Percentiles rank a stretch among this genome's conserved stretches.
Evolutionary conservation across 768 basidiomycete species (phyloP).

Genomic region (Auriscalpium microsporum): DNA sequence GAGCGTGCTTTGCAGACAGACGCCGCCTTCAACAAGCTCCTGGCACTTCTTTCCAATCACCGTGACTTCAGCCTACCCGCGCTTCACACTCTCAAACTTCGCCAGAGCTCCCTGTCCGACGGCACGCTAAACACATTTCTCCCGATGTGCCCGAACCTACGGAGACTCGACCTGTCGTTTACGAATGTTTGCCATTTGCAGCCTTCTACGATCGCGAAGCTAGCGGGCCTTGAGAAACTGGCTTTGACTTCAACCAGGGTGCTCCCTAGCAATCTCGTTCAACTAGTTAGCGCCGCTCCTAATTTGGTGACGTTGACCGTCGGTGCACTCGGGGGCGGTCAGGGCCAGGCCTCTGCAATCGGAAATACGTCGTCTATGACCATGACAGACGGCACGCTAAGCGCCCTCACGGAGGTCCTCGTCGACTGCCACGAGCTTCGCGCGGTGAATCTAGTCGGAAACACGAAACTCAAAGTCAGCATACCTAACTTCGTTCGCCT

Average conservation of each 20-base stretch:
- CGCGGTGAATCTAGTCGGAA: constrained; percentile 53
- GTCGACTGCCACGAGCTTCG: constrained; percentile 32
- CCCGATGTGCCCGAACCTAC: constrained; percentile 39
- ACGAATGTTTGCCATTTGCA: constrained; percentile 40
- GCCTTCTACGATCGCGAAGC: constrained; percentile 1
- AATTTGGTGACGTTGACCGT: constrained; percentile 42
- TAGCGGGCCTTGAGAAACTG: constrained; percentile 46
- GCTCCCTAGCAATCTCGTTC: constrained; percentile 31
- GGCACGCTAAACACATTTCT: constrained; percentile 35
- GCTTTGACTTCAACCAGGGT: constrained; percentile 50
- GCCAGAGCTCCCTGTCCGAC: constrained; percentile 46
- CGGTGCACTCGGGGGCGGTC: constrained; percentile 48
- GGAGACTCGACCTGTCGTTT: constrained; percentile 57
- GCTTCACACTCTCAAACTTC: constrained; percentile 50
- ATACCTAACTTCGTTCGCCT: constrained; percentile 38
- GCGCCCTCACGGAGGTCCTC: constrained; percentile 34
- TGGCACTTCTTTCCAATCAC: constrained; percentile 14
- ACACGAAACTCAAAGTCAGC: constrained; percentile 42
- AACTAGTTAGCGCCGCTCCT: constrained; percentile 30
- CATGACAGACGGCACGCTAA: constrained; percentile 43
- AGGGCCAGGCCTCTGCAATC: constrained; percentile 27
- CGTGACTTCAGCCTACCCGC: constrained; percentile 26
- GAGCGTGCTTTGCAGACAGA: constrained; percentile 40
- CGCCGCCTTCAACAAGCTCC: constrained; percentile 40
- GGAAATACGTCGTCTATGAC: constrained; percentile 44